These are phyloP conservation scores for Sarocladium brachiariae DNA, from an alignment of 2,329 filamentous ascomycete genomes.

Conservation along the genomic window DNA sequence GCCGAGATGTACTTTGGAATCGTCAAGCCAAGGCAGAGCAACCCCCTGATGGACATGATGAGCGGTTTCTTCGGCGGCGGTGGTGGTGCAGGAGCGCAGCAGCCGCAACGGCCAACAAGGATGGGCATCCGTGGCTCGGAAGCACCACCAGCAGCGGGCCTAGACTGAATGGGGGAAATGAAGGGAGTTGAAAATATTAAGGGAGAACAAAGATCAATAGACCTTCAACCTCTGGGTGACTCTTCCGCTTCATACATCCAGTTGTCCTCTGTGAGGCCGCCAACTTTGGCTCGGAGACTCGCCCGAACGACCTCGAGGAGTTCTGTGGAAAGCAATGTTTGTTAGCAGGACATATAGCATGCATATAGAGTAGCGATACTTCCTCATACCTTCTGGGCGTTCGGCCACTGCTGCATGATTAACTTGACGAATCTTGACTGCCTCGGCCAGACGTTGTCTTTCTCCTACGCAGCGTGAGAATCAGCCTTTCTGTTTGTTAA, in stretches of 20 bases:
- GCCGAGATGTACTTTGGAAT: slow-evolving; percentile 98
- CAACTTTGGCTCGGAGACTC: slow-evolving; percentile 66
- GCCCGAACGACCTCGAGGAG: slow-evolving; percentile 62
- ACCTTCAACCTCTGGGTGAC: slow-evolving; percentile 29
- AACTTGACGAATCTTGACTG: slow-evolving; percentile 54
- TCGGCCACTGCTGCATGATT: slow-evolving; percentile 48
- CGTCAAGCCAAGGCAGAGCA: slow-evolving; percentile 78
- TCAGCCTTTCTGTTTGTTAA: too few relatives aligned
- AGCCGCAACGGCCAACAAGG: slow-evolving; percentile 41
- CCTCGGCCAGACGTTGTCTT: slow-evolving; percentile 52
- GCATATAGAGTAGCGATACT: slow-evolving; percentile 10
- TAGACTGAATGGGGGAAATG: slow-evolving; percentile 14
- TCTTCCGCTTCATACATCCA: slow-evolving; percentile 84
- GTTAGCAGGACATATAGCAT: background rate
- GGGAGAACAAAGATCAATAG: background rate
- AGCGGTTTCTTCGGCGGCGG: slow-evolving; percentile 84
- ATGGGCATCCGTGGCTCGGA: slow-evolving; percentile 40
- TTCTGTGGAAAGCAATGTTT: slow-evolving; percentile 39
- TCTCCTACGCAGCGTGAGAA: slow-evolving; percentile 36
- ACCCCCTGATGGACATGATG: slow-evolving; percentile 98
- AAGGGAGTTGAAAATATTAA: too few relatives aligned
- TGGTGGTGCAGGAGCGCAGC: slow-evolving; percentile 47
- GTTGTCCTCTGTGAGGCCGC: slow-evolving; percentile 70
- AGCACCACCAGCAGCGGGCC: background rate
- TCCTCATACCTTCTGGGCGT: slow-evolving; percentile 54